Evolutionary conservation across 2,329 filamentous ascomycete species (phyloP).

Genomic region (Magnaporthiopsis incrustans): DNA sequence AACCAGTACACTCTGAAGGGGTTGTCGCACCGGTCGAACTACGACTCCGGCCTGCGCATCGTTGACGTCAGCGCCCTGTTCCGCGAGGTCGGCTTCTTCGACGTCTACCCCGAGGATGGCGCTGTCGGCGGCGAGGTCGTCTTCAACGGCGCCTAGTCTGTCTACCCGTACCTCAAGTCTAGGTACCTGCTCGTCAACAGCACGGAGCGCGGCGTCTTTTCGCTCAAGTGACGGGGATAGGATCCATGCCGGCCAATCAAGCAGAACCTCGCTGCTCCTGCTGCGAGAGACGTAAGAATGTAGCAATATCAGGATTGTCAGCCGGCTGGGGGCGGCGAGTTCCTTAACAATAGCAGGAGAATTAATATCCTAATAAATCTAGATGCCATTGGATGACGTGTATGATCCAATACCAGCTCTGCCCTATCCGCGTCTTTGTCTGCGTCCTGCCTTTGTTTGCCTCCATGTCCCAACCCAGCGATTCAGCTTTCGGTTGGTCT

Average conservation of each 20-base stretch:
- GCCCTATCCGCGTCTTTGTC: no score
- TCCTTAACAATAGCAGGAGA: background rate
- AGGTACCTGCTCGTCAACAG: conserved; percentile 35
- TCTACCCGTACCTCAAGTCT: conserved; percentile 32
- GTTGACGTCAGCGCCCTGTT: conserved; percentile 26
- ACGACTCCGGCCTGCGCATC: conserved; percentile 32
- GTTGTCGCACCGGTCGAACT: conserved; percentile 36
- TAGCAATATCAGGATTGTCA: background rate
- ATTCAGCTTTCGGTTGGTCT: no score
- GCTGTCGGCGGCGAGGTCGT: conserved; percentile 26
- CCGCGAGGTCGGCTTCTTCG: conserved; percentile 37
- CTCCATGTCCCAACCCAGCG: no score
- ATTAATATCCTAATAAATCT: background rate
- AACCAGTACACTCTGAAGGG: conserved; percentile 35
- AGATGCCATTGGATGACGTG: background rate
- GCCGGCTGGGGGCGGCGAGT: no score
- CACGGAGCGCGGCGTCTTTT: conserved; percentile 34
- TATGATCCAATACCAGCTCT: no score
- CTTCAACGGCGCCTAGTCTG: conserved; percentile 33
- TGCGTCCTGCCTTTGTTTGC: no score
- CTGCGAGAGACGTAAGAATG: background rate
- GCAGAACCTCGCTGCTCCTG: background rate
- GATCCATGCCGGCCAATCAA: background rate
- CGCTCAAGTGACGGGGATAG: background rate
- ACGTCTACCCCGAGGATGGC: conserved; percentile 40